Evolutionary conservation across 805 yeast genomes (phyloP), one percentile per base, ranked within the genome.

Genomic region (Tetrapisispora fleetii): DNA sequence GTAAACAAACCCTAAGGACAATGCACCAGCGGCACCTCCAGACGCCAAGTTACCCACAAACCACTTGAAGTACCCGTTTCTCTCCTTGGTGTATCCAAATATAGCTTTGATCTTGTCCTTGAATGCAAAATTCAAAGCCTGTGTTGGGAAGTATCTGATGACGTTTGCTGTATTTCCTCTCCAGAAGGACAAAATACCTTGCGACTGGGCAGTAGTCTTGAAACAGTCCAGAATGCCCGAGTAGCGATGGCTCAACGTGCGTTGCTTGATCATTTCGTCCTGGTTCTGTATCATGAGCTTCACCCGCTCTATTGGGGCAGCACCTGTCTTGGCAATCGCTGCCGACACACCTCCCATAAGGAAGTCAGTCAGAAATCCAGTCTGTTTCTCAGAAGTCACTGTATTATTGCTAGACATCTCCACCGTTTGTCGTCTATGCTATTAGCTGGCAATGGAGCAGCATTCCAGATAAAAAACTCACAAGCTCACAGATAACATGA

Each of bases 111-210:
- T 84, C 77, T 85, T 84, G 73, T 88, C 96, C 78, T 87, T 88
- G 88, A 88, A 88, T 67, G 96, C 96, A 69, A 88, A 88, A 83
- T 88, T 88, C 68, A 88, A 79, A 62, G 96, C 96, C 76, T 88
- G 96, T 71, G 96, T 88, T 71, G 96, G 96, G 90, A 88, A 88
- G 81, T 88, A 88, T 78, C 96, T 84, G 77, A 88, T 81, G 68
- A 88, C 96, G 76, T 88, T 88, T 64, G 96, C 96, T 59, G 95
- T 88, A 89, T 88, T 88, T 79, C 96, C 96, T 81, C 95, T 82
- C 96, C 96, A 88, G 87, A 88, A 85, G 55, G 96, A 75, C 59
- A 74, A 76, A 56, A 84, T 64, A 78, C 96, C 96, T 76, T 88
- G 95, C 58, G 83, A 86, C 59, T 84, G 83, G 58, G 87, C 82